Evolutionary conservation across 2,329 filamentous ascomycete species (phyloP), one percentile per base, ranked within the genome.

Genomic region (Coleophoma cylindrospora): DNA sequence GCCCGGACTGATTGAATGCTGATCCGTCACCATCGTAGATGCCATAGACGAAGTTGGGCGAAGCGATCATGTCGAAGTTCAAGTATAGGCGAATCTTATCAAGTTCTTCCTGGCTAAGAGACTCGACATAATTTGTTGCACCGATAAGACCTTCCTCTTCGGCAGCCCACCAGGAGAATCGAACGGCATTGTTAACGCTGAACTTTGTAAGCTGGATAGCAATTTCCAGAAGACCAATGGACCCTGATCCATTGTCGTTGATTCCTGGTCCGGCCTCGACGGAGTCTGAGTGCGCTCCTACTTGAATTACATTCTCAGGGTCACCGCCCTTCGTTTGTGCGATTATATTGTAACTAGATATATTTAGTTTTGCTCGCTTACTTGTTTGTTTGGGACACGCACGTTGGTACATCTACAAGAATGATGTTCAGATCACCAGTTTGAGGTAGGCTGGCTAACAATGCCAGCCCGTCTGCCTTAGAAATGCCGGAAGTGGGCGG

Each of bases 1-100:
- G 89, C 1, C 88, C 88, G 14, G 68, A 72, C 86, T 89, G 87
- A 65, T 84, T 84, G n/a, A 49, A 52, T 77, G 78, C 4, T 73
- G 77, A 66, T 91, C 87, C 58, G 80, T 87, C 44, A 86, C 81
- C 55, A 45, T 83, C 79, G 72, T 87, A 91, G 47, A 88, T 75
- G 66, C 83, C 79, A 66, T 82, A 83, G 12, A 77, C 80, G 60
- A 74, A 84, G 68, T 84, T 84, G 52, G 79, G 79, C 52, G 74
- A 79, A 14, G 73, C 81, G 68, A 84, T 74, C 81, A 84, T 85
- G 65, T 85, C 81, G 59, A 83, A 85, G 68, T 85, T 81, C 75
- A 83, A 81, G 58, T 84, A 84, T 4, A 84, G 70, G 4, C 81
- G 77, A 50, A 85, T 77, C 68, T 80, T 79, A 50, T 67, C 57